Evolutionary conservation across 306 rosid genomes (phyloP).

Genomic region (Inga laurina): DNA sequence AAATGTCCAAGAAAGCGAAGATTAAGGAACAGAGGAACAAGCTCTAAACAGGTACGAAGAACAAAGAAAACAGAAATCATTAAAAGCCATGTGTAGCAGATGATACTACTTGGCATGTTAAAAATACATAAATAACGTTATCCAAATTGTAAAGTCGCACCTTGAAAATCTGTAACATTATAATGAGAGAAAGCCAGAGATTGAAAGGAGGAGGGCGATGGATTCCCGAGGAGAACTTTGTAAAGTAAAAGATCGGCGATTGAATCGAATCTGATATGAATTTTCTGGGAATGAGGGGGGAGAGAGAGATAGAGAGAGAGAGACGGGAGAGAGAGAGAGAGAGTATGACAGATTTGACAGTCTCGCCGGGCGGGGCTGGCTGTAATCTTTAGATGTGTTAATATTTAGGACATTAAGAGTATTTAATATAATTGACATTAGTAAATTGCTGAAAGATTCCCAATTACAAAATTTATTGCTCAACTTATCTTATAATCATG

Average conservation of each 20-base stretch:
- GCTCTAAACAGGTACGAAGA: conserved; percentile 22
- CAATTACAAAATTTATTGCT: too few relatives aligned
- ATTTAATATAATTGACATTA: background rate
- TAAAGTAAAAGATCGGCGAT: conserved; percentile 55
- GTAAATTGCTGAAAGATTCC: too few relatives aligned
- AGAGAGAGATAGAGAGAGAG: conserved; percentile 36
- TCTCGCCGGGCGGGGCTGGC: conserved; percentile 67
- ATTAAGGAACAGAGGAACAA: conserved; percentile 27
- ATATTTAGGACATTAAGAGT: conserved; percentile 33
- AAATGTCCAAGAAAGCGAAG: conserved; percentile 41
- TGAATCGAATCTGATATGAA: conserved; percentile 73
- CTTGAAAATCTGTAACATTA: conserved; percentile 90
- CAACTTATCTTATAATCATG: too few relatives aligned
- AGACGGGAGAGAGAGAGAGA: conserved; percentile 39
- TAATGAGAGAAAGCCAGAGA: conserved; percentile 50
- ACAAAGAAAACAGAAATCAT: conserved; percentile 28
- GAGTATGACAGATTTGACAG: conserved; percentile 90
- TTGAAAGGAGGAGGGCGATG: conserved; percentile 57
- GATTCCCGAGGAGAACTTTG: conserved; percentile 57
- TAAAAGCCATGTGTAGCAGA: background rate
- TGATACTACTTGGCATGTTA: background rate
- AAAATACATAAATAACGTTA: background rate
- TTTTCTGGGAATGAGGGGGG: conserved; percentile 39
- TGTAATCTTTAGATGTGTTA: conserved; percentile 34
- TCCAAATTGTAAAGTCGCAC: conserved; percentile 45